These are phyloP conservation scores for Serendipita indica DNA, from an alignment of 768 basidiomycete genomes.

Conservation along the genomic window DNA sequence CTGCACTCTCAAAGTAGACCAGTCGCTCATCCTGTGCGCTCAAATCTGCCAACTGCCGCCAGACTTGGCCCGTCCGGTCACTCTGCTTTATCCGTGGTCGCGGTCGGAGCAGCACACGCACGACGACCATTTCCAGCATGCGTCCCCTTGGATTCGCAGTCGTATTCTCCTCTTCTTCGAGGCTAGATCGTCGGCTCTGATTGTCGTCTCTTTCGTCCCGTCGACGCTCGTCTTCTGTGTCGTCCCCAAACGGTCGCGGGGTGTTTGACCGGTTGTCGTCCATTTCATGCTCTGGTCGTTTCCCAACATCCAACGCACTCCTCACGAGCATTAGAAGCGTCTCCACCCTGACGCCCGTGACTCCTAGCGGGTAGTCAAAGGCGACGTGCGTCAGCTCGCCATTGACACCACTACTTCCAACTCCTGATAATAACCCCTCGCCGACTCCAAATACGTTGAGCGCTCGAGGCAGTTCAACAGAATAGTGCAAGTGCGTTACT, in stretches of 20 bases:
- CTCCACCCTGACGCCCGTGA: neutral
- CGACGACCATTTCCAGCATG: slow-evolving; percentile 3
- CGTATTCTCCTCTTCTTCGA: neutral
- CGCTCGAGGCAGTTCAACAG: neutral
- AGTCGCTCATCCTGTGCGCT: neutral
- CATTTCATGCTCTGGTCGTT: neutral
- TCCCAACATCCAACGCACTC: neutral
- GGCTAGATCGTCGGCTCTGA: neutral
- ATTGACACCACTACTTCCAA: neutral
- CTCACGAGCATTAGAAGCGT: neutral
- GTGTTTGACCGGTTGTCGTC: too few relatives aligned
- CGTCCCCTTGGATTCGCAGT: neutral
- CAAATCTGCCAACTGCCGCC: slow-evolving; percentile 1
- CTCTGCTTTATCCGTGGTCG: neutral
- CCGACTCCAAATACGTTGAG: neutral
- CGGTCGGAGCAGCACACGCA: neutral
- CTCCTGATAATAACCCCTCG: neutral
- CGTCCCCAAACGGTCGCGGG: too few relatives aligned
- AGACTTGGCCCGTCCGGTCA: neutral
- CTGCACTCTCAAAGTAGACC: neutral
- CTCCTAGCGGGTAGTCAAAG: slow-evolving; percentile 1
- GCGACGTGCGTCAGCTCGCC: neutral
- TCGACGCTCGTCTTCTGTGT: neutral
- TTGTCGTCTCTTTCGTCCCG: neutral
- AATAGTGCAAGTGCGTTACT: slow-evolving; percentile 4